These are phyloP conservation scores for Ustilago curta DNA, from an alignment of 1,284 basidiomycete genomes.

Conservation along the genomic window DNA sequence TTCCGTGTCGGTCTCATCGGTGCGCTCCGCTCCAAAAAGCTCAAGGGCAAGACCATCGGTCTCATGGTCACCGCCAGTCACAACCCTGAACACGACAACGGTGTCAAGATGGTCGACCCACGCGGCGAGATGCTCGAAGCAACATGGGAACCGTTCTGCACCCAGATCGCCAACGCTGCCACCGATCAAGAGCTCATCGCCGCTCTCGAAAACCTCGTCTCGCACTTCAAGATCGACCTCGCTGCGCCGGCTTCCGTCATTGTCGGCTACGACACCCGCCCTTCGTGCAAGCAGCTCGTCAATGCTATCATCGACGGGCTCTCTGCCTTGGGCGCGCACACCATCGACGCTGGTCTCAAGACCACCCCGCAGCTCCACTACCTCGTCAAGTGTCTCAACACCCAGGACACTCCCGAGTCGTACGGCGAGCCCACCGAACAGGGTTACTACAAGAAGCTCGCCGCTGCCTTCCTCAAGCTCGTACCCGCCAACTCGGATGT, in stretches of 20 bases:
- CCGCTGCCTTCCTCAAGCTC: constrained; percentile 85
- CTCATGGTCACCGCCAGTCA: constrained; percentile 99
- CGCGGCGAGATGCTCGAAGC: constrained; percentile 99
- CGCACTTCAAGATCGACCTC: constrained; percentile 81
- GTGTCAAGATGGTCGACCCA: constrained; percentile 97
- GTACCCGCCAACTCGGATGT: constrained; percentile 70
- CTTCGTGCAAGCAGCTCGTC: constrained; percentile 85
- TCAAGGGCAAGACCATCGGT: constrained; percentile 90
- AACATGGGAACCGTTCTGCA: constrained; percentile 92
- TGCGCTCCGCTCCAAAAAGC: constrained; percentile 86
- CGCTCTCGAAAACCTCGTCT: constrained; percentile 77
- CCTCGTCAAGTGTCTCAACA: constrained; percentile 89
- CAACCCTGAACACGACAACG: constrained; percentile 97
- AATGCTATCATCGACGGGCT: constrained; percentile 86
- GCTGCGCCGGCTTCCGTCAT: constrained; percentile 83
- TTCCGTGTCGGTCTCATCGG: constrained; percentile 94
- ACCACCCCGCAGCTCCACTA: constrained; percentile 98
- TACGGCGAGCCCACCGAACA: constrained; percentile 87
- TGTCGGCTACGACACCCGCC: constrained; percentile 92
- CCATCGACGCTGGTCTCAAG: constrained; percentile 77
- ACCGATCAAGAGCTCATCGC: constrained; percentile 80
- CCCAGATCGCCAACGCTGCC: constrained; percentile 85
- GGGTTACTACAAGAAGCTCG: constrained; percentile 88
- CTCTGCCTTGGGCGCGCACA: constrained; percentile 73
- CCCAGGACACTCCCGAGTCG: constrained; percentile 76